Conservation (phyloP, 2,329 filamentous ascomycete genomes). For the Cordyceps farinosa region DNA sequence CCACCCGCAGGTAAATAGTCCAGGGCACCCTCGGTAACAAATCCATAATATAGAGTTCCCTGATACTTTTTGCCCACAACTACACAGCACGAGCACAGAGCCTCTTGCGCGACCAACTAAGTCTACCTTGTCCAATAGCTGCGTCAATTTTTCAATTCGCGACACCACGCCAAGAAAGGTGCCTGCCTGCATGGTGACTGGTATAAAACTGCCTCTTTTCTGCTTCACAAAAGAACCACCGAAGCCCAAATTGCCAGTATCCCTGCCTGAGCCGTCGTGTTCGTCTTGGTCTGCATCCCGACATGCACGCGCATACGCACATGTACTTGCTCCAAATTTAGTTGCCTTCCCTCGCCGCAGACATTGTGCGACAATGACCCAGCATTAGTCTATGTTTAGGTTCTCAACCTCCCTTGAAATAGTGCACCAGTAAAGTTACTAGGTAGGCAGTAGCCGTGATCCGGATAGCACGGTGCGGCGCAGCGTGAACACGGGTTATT, state of each 20-base stretch:
- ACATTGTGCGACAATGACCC: background rate
- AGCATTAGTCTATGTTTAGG: background rate
- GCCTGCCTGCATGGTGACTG: background rate
- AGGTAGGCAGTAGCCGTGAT: background rate
- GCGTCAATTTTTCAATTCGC: background rate
- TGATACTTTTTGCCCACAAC: conserved; percentile 1
- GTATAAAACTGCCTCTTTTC: background rate
- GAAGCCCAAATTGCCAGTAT: background rate
- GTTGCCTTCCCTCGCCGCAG: background rate
- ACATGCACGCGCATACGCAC: background rate
- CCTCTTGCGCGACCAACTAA: background rate
- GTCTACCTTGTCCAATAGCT: background rate
- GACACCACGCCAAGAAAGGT: background rate
- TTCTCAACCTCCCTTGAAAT: background rate
- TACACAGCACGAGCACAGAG: background rate
- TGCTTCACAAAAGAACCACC: background rate
- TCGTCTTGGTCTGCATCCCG: no score
- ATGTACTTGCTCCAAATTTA: background rate
- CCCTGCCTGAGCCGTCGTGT: background rate
- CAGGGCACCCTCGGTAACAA: background rate
- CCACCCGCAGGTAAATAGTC: background rate
- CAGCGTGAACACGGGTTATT: background rate
- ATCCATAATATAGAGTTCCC: conserved; percentile 12
- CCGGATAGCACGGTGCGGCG: conserved; percentile 5
- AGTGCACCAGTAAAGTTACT: background rate